phyloP scores from a whole-genome alignment of 2,329 filamentous ascomycete genomes.

The Arthrobotrys conoides region DNA sequence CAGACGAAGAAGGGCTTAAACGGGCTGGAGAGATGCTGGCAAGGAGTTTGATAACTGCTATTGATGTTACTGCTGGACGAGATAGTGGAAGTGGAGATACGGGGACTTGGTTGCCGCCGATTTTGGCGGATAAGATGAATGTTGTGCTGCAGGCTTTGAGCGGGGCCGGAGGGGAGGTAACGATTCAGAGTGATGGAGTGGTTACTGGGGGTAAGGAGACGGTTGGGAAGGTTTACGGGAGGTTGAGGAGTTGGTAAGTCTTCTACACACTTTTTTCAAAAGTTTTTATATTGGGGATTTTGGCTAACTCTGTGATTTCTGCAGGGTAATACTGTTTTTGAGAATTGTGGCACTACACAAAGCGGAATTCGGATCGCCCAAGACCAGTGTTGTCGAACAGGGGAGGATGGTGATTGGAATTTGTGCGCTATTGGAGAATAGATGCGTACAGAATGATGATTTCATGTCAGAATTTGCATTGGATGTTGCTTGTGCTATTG shows the following conservation, averaged over 20 bases:
- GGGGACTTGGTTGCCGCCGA: constrained; percentile 60
- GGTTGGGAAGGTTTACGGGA: constrained; percentile 44
- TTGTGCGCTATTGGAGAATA: constrained; percentile 62
- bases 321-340: constrained; percentile 62
- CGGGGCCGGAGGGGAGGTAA: constrained; percentile 42
- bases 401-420: constrained; percentile 63
- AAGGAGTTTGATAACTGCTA: constrained; percentile 62
- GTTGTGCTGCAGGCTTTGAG: constrained; percentile 61
- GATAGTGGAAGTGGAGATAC: constrained; percentile 42
- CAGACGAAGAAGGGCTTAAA: constrained; percentile 59
- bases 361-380: constrained; percentile 61
- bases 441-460: constrained; percentile 63
- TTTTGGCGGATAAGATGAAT: constrained; percentile 64
- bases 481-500: constrained; percentile 62
- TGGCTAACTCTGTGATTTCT: constrained; percentile 13
- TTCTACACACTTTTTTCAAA: background rate
- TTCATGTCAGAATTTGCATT: constrained; percentile 62
- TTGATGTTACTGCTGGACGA: constrained; percentile 63
- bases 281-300: background rate
- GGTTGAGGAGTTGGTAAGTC: constrained; percentile 61
- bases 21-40: constrained; percentile 63
- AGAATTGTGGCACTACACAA: constrained; percentile 63
- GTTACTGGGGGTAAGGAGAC: constrained; percentile 42
- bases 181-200: constrained; percentile 55
- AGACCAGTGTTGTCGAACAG: constrained; percentile 61